phyloP scores from a whole-genome alignment of 257 asterid species.

The Echium plantagineum region DNA sequence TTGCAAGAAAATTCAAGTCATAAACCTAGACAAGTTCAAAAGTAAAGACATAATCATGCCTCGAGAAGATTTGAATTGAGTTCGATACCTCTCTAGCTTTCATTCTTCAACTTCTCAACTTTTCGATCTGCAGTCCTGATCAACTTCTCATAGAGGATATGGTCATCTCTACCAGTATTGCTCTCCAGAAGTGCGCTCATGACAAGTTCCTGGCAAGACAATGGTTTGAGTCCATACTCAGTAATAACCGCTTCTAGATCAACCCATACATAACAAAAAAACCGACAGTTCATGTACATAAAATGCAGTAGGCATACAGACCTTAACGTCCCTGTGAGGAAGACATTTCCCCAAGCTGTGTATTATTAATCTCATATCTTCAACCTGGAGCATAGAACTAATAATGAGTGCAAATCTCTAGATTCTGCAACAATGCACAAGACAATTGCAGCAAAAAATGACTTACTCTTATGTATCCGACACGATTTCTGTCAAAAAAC shows the following conservation, averaged over 20 bases:
- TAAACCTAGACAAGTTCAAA: not conserved
- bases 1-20: not conserved
- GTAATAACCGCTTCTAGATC: constrained; percentile 2
- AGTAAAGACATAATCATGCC: not conserved
- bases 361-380: constrained; percentile 73
- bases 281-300: not conserved
- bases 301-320: constrained; percentile 13
- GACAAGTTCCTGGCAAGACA: constrained; percentile 57
- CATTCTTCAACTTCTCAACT: too few species aligned
- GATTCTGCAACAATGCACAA: not conserved
- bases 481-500: constrained; percentile 88
- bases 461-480: constrained; percentile 71
- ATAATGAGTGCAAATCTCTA: not conserved
- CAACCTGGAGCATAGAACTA: constrained; percentile 45
- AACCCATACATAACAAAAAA: not conserved
- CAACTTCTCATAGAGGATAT: constrained; percentile 67
- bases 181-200: constrained; percentile 82
- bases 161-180: constrained; percentile 70
- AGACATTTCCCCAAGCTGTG: constrained; percentile 83
- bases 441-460: not conserved
- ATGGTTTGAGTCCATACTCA: not conserved
- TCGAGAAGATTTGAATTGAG: not conserved
- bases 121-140: constrained; percentile 14
- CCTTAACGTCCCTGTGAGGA: constrained; percentile 87
- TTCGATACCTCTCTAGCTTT: not conserved